These are phyloP conservation scores for Botryotinia convoluta DNA, from an alignment of 2,329 filamentous ascomycete species.

Conservation along the genomic window DNA sequence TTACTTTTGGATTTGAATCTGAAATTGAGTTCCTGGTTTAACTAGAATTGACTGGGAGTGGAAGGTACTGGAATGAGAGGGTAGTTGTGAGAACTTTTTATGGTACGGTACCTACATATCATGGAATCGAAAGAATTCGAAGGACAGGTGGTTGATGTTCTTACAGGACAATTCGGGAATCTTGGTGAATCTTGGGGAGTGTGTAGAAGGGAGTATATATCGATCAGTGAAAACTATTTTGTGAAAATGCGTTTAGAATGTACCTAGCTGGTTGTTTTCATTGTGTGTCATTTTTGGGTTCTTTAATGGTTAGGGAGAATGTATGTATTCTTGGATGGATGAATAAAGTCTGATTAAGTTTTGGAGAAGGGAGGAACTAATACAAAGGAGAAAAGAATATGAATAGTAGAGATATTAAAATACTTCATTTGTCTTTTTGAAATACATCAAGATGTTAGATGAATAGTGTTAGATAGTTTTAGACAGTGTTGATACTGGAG, in stretches of 20 bases:
- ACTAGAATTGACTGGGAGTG: background rate
- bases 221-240: background rate
- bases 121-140: background rate
- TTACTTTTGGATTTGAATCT: background rate
- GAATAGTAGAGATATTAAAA: too few species aligned
- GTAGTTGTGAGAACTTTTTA: background rate
- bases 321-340: too few species aligned
- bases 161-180: background rate
- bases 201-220: background rate
- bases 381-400: too few species aligned
- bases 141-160: background rate
- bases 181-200: background rate
- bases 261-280: accelerated
- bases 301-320: too few species aligned
- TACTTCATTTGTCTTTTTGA: background rate
- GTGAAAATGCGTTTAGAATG: background rate
- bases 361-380: too few species aligned
- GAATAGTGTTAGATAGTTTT: too few species aligned
- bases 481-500: background rate
- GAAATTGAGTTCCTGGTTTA: background rate
- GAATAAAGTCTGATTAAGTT: too few species aligned
- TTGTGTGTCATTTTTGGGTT: background rate
- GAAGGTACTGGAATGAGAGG: background rate
- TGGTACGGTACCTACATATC: background rate
- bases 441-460: background rate